These are phyloP conservation scores for Apiotrichum mycotoxinovorans DNA, from an alignment of 1,284 basidiomycete genomes.

Conservation along the genomic window DNA sequence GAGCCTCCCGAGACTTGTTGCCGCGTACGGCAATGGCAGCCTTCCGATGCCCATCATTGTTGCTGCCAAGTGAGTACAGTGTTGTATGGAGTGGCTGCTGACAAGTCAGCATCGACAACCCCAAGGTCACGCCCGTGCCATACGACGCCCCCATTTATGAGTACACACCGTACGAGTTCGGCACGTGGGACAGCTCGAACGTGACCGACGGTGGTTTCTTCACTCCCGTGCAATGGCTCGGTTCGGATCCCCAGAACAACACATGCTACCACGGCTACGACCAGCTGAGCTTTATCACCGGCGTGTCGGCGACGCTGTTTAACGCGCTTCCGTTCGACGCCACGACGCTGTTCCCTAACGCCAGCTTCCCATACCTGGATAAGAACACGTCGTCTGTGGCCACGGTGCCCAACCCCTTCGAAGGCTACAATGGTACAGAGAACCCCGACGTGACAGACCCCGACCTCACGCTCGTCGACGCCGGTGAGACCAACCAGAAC, in stretches of 20 bases:
- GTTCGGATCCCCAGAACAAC: slow-evolving; percentile 36
- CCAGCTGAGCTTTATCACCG: slow-evolving; percentile 49
- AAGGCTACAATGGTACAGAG: slow-evolving; percentile 17
- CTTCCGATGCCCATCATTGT: slow-evolving; percentile 51
- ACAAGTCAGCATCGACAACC: slow-evolving; percentile 1
- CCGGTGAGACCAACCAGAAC: slow-evolving; percentile 52
- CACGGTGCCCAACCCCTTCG: slow-evolving; percentile 51
- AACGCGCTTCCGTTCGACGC: slow-evolving; percentile 35
- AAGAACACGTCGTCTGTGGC: slow-evolving; percentile 42
- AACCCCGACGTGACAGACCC: slow-evolving; percentile 36
- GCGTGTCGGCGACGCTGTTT: slow-evolving; percentile 49
- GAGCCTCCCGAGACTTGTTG: slow-evolving; percentile 26
- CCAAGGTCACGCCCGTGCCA: background rate
- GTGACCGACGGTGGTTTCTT: slow-evolving; percentile 39
- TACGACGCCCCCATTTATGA: slow-evolving; percentile 51
- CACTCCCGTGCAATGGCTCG: slow-evolving; percentile 45
- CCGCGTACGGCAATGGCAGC: slow-evolving; percentile 16
- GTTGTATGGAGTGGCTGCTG: slow-evolving; percentile 18
- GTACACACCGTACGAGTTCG: slow-evolving; percentile 53
- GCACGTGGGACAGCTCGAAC: slow-evolving; percentile 48
- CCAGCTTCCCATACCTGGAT: slow-evolving; percentile 34
- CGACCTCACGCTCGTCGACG: slow-evolving; percentile 51
- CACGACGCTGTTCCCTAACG: slow-evolving; percentile 9
- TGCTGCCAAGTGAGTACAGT: slow-evolving; percentile 39
- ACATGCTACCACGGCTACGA: slow-evolving; percentile 48